Evolutionary conservation across 176 grass and related monocot genomes (phyloP), one percentile per base, ranked within the genome.

Genomic region (Oryza meyeriana): DNA sequence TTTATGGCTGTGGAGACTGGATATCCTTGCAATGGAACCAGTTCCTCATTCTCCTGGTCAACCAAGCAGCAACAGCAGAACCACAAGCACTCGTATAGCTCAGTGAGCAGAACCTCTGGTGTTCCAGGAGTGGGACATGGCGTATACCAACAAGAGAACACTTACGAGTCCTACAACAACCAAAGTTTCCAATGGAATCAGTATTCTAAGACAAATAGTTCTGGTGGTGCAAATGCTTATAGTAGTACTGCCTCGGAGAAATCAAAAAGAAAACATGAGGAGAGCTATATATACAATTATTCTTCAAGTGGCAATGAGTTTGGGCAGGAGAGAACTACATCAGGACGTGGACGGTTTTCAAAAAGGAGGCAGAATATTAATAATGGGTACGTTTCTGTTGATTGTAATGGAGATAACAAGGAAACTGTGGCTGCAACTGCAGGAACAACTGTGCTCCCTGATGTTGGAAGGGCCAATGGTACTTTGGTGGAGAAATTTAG

Each of bases 1-100:
- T 92, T 94, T 63, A 58, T 91, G 84, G 92, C 92, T 25, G 73
- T 87, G 13, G 92, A 92, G 83, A 89, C 77, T 25, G 87, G 84
- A 18, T 83, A 79, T 81, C 87, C 92, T 7, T 62, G 65, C 67
- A 89, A 92, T 63, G 89, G 87, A 66, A 61, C 88, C 24, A 86
- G 65, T 85, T 80, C 86, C 13, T 85, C 85, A 25, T 75, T 87
- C 67, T 75, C 80, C 68, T 81, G 78, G 81, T 73, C 86, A 74
- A 80, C 75, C 28, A 72, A 79, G 66, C 42, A 66, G 30, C 84
- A 78, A 47, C 50, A 83, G 28, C 80, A 92, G 55, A 79, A 67
- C 40, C 87, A 74, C 10, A 87, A 87, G 36, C 86, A 91, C 77
- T 79, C 66, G 25, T 71, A 87, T 68, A 45, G 71, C 64, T 66